Base-by-base conservation (phyloP, 2,329 filamentous ascomycete genomes). In the Fusarium xyrophilum region DNA sequence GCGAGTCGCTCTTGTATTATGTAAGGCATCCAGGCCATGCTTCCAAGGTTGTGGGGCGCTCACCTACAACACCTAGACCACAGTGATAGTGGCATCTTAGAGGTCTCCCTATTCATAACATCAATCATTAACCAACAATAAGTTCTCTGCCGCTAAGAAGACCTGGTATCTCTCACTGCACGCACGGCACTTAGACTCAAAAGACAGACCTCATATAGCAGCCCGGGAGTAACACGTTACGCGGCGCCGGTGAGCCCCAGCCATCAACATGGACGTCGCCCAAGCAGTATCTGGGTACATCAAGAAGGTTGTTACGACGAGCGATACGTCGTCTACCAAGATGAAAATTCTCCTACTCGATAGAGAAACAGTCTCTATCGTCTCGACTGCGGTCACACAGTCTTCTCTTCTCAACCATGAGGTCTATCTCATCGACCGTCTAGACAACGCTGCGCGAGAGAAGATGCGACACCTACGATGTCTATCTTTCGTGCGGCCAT, bases 311-410 rank as follows among this genome's bases (percentile, higher is more conserved):
- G 90, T 98, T 79, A 91, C 93, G 70, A 75, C 78, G 44, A 69
- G 74, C 23, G 93, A 97, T 81, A 85, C 83, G 76, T 84, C 88
- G 52, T 90, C 92, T 25, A 88, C 92, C 42, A 98, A 97, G 84
- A 99, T 99, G 96, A 99, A 99, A 88, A 96, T 98, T 65, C 83
- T 99, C 60, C 84, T 99, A 68, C 84, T 99, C 73, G 96, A 99
- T 80, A 91, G 88, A 81, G 96, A 98, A 80, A 99, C 96, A 70
- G 91, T 98, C 25, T 88, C 93, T 19, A 97, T 98, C 71, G 89
- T 97, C 23, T 99, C 96, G 13, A 96, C 94, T 8, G 94, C 96
- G 56, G 95, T 95, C 65, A 98, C 96, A 3, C 96, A 99, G 79
- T 99, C 96, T 30, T 89, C 93, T 39, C 88, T 99, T 23, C 89